A percentile compares a stretch with the other conserved stretches of the same genome.
These are phyloP conservation scores for Prasinococcaceae sp. DNA, from an alignment of 139 green algal species.

Conservation along the genomic window DNA sequence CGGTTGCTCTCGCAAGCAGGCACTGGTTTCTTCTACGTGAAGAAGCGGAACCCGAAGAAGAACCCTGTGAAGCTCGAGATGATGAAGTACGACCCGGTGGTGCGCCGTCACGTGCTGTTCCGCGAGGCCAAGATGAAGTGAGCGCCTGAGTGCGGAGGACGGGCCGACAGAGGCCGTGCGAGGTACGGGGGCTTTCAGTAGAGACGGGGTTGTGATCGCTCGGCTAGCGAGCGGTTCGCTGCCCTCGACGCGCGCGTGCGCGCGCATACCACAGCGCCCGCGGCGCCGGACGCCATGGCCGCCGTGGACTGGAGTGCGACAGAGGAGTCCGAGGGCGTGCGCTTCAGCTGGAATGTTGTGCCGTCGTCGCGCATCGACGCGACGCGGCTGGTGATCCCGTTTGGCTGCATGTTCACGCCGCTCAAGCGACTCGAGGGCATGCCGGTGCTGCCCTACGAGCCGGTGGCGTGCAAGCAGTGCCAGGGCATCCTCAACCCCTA, in stretches of 20 bases:
- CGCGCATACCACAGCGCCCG: too few relatives aligned
- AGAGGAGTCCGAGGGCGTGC: constrained; percentile 16
- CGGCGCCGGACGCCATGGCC: too few relatives aligned
- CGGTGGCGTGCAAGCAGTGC: constrained; percentile 32
- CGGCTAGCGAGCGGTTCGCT: too few relatives aligned
- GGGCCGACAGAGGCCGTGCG: too few relatives aligned
- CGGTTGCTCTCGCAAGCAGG: constrained; percentile 50
- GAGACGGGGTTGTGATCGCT: too few relatives aligned
- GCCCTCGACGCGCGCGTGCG: too few relatives aligned
- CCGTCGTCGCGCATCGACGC: constrained; percentile 15
- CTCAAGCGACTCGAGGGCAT: constrained; percentile 13
- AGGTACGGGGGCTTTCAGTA: too few relatives aligned
- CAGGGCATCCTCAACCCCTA: constrained; percentile 40
- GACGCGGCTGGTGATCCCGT: constrained; percentile 14
- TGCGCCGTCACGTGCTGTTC: constrained; percentile 64
- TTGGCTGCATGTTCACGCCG: constrained; percentile 19
- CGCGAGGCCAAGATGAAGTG: constrained; percentile 68
- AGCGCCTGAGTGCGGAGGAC: too few relatives aligned
- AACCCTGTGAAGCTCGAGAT: constrained; percentile 63
- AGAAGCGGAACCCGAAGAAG: constrained; percentile 61
- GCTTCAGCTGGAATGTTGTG: constrained; percentile 23
- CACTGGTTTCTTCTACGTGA: constrained; percentile 71
- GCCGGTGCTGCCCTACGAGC: constrained; percentile 26
- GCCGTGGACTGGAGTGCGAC: too few relatives aligned
- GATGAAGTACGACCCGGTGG: constrained; percentile 64